Conservation (phyloP, 192 early-diverging fungal species). For the Coemansia asiatica region DNA sequence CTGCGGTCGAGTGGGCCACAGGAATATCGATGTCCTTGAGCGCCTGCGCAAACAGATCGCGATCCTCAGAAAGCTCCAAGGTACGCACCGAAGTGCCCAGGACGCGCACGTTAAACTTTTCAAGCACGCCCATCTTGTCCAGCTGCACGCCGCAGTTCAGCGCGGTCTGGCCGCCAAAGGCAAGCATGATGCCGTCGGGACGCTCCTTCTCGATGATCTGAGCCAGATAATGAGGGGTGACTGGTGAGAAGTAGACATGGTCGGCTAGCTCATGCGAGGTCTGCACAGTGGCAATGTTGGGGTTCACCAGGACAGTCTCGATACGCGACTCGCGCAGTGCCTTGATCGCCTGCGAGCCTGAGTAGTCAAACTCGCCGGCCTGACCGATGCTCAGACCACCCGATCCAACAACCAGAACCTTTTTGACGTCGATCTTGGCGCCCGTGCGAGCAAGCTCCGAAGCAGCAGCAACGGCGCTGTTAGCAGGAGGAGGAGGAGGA, state of each 20-base stretch:
- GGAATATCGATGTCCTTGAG: slow-evolving; percentile 79
- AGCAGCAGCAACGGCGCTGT: slow-evolving; percentile 36
- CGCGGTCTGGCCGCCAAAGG: slow-evolving; percentile 97
- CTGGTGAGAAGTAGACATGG: slow-evolving; percentile 93
- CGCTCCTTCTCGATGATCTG: slow-evolving; percentile 91
- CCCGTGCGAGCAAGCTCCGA: slow-evolving; percentile 47
- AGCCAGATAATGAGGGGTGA: slow-evolving; percentile 87
- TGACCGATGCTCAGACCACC: slow-evolving; percentile 96
- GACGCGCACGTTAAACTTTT: slow-evolving; percentile 82
- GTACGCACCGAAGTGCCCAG: slow-evolving; percentile 95
- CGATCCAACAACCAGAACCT: slow-evolving; percentile 92
- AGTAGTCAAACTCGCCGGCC: slow-evolving; percentile 99
- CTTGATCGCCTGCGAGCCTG: slow-evolving; percentile 97
- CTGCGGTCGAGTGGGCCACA: slow-evolving; percentile 86
- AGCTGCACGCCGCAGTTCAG: slow-evolving; percentile 94
- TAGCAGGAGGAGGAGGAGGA: slow-evolving; percentile 11
- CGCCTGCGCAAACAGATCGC: slow-evolving; percentile 92
- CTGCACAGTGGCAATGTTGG: slow-evolving; percentile 99
- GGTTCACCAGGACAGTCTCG: slow-evolving; percentile 95
- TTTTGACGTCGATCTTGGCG: slow-evolving; percentile 65
- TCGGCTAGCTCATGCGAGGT: slow-evolving; percentile 91
- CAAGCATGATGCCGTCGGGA: slow-evolving; percentile 93
- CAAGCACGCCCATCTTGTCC: slow-evolving; percentile 77
- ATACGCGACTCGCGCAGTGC: slow-evolving; percentile 89
- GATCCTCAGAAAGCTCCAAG: slow-evolving; percentile 87